Conservation (phyloP, 2,329 filamentous ascomycete species). For the Stemphylium lycopersici region DNA sequence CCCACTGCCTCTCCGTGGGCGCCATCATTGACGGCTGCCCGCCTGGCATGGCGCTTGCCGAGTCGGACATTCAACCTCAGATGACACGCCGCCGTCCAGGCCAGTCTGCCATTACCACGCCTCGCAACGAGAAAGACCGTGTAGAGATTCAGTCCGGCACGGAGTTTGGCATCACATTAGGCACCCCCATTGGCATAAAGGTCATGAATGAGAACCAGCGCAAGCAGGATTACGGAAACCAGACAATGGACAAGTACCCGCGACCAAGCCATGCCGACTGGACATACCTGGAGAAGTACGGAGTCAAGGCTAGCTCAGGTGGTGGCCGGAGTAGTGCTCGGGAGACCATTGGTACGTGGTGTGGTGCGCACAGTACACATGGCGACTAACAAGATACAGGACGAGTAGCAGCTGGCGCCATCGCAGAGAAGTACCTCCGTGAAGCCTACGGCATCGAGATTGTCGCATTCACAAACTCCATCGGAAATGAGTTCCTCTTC, state of each 20-base stretch:
- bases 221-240: slow-evolving; percentile 86
- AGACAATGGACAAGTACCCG: slow-evolving; percentile 90
- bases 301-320: slow-evolving; percentile 87
- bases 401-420: slow-evolving; percentile 86
- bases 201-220: slow-evolving; percentile 93
- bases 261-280: slow-evolving; percentile 93
- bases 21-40: slow-evolving; percentile 95
- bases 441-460: slow-evolving; percentile 87
- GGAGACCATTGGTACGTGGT: slow-evolving; percentile 78
- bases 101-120: slow-evolving; percentile 88
- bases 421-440: slow-evolving; percentile 89
- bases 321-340: slow-evolving; percentile 90
- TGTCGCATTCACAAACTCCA: slow-evolving; percentile 84
- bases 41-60: slow-evolving; percentile 82
- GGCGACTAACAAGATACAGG: slow-evolving; percentile 51
- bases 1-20: slow-evolving; percentile 89
- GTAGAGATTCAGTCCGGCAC: slow-evolving; percentile 93
- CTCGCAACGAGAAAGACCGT: slow-evolving; percentile 87
- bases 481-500: slow-evolving; percentile 80
- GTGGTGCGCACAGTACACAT: background rate
- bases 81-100: slow-evolving; percentile 89
- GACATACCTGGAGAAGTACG: slow-evolving; percentile 98
- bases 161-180: slow-evolving; percentile 86
- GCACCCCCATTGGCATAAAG: slow-evolving; percentile 85
- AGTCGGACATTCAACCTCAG: slow-evolving; percentile 90